These are phyloP conservation scores for Samsoniella hepiali DNA, from an alignment of 2,329 filamentous ascomycete species.

Conservation along the genomic window DNA sequence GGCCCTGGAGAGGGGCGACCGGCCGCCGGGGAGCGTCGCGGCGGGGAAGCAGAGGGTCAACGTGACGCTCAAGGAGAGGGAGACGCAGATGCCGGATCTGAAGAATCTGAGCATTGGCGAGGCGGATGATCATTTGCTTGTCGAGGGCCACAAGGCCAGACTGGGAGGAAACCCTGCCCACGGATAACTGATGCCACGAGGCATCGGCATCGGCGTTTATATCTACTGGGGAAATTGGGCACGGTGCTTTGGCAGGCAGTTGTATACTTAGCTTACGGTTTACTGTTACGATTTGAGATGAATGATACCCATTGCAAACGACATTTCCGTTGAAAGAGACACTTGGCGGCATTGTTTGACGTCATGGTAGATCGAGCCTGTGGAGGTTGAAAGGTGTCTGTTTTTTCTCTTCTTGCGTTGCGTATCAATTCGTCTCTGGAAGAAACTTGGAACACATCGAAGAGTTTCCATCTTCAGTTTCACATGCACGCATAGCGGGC, in stretches of 20 bases:
- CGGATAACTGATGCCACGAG: background rate
- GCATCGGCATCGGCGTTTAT: background rate
- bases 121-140: constrained; percentile 40
- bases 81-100: constrained; percentile 31
- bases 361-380: too few species aligned
- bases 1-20: constrained; percentile 48
- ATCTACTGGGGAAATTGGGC: background rate
- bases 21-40: constrained; percentile 17
- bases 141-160: constrained; percentile 51
- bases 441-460: background rate
- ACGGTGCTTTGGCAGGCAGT: background rate
- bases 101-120: constrained; percentile 12
- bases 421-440: background rate
- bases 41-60: constrained; percentile 36
- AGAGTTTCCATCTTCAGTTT: background rate
- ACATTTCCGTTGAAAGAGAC: background rate
- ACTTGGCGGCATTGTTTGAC: background rate
- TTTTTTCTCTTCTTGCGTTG: background rate
- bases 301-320: constrained; percentile 17
- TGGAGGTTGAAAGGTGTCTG: background rate
- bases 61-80: constrained; percentile 52
- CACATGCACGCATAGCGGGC: constrained; percentile 27
- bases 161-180: constrained; percentile 22
- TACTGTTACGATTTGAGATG: constrained; percentile 13
- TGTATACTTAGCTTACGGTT: constrained; percentile 3